phyloP scores from a whole-genome alignment of 192 early-diverging fungal genomes.

The Umbelopsis sp. region DNA sequence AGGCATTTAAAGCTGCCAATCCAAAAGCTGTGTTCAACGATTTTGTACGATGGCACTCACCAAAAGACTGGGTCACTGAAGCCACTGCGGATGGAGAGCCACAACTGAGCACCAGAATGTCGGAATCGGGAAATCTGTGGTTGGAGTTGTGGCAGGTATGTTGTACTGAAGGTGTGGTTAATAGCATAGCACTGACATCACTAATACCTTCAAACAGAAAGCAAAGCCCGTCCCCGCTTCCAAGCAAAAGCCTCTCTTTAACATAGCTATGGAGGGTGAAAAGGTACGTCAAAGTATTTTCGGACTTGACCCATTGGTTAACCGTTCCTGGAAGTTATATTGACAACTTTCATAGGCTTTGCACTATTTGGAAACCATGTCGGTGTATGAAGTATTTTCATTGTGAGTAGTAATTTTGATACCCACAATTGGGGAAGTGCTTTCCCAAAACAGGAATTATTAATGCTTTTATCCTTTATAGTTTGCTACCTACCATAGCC shows the following conservation, averaged over 20 bases:
- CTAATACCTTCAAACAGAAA: neutral
- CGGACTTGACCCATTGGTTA: neutral
- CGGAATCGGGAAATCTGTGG: slow-evolving; percentile 83
- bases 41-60: slow-evolving; percentile 95
- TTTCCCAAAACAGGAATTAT: too few relatives aligned
- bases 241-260: slow-evolving; percentile 81
- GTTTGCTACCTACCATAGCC: slow-evolving; percentile 73
- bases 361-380: slow-evolving; percentile 64
- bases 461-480: slow-evolving; percentile 34
- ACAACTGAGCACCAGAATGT: slow-evolving; percentile 79
- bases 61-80: slow-evolving; percentile 86
- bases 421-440: too few relatives aligned
- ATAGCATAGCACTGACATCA: too few relatives aligned
- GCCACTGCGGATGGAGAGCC: slow-evolving; percentile 43
- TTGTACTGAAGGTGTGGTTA: neutral
- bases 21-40: slow-evolving; percentile 76
- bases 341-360: slow-evolving; percentile 46
- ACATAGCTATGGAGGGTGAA: slow-evolving; percentile 73
- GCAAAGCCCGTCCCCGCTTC: neutral
- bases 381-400: slow-evolving; percentile 56
- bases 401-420: slow-evolving; percentile 38
- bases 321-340: slow-evolving; percentile 22
- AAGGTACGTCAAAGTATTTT: slow-evolving; percentile 47
- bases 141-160: slow-evolving; percentile 79
- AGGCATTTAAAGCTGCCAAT: slow-evolving; percentile 94